These are phyloP conservation scores for Colletotrichum sublineola DNA, from an alignment of 2,329 filamentous ascomycete species.

Conservation along the genomic window DNA sequence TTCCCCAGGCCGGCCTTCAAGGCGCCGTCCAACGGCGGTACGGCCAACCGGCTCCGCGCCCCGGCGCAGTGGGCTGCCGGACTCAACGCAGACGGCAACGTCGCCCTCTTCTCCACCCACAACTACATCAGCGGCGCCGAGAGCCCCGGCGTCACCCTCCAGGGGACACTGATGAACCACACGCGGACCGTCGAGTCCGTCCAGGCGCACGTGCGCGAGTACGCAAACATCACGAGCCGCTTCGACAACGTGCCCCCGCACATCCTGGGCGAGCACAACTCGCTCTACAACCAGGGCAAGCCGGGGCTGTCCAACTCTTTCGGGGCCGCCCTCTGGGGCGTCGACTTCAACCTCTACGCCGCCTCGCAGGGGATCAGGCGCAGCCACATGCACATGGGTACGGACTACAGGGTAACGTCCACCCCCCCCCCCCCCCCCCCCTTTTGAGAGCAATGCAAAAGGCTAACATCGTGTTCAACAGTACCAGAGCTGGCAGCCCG, in stretches of 20 bases:
- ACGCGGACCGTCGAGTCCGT: constrained; percentile 64
- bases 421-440: too few relatives aligned
- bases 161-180: constrained; percentile 75
- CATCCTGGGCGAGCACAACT: constrained; percentile 73
- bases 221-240: constrained; percentile 55
- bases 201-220: constrained; percentile 61
- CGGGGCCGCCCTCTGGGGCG: constrained; percentile 73
- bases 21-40: constrained; percentile 70
- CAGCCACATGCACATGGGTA: constrained; percentile 75
- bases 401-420: constrained; percentile 64
- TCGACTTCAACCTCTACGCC: constrained; percentile 72
- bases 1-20: constrained; percentile 61
- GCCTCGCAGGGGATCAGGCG: constrained; percentile 68
- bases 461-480: constrained; percentile 35
- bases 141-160: constrained; percentile 71
- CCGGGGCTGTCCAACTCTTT: constrained; percentile 74
- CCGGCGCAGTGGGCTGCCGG: constrained; percentile 66
- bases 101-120: constrained; percentile 69
- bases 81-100: constrained; percentile 61
- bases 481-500: constrained; percentile 72
- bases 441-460: too few relatives aligned
- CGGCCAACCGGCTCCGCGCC: constrained; percentile 64
- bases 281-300: constrained; percentile 71
- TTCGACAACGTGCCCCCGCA: constrained; percentile 64
- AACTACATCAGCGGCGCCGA: constrained; percentile 75